phyloP scores from a whole-genome alignment of 1,139 yeast genomes.

The Lizanozyma gosingica region DNA sequence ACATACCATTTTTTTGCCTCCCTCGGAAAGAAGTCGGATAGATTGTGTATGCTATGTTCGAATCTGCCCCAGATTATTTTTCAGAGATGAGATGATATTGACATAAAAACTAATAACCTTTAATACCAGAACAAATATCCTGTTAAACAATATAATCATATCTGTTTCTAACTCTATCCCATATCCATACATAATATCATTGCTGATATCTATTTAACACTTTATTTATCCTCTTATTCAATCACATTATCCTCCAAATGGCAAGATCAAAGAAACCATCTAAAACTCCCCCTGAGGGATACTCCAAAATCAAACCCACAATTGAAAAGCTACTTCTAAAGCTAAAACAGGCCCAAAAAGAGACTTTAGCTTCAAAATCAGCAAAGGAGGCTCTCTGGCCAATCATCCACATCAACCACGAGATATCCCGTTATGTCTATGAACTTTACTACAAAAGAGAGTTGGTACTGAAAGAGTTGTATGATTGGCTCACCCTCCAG shows the following conservation, averaged over 20 bases:
- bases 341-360: conserved; percentile 49
- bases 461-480: conserved; percentile 59
- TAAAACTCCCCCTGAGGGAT: conserved; percentile 67
- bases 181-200: neutral
- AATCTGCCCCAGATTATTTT: neutral
- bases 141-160: conserved; percentile 1
- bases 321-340: conserved; percentile 52
- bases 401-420: conserved; percentile 61
- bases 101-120: neutral
- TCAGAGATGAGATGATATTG: neutral
- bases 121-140: neutral
- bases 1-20: neutral
- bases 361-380: conserved; percentile 18
- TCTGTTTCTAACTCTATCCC: no score
- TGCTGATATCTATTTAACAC: neutral
- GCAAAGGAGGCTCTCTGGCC: conserved; percentile 59
- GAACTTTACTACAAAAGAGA: conserved; percentile 64
- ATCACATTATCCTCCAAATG: conserved; percentile 15
- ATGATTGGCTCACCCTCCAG: conserved; percentile 66
- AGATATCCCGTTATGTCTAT: conserved; percentile 68
- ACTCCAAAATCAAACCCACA: conserved; percentile 60
- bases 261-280: conserved; percentile 32
- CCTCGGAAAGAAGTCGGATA: neutral
- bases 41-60: neutral
- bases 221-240: neutral